Conservation (phyloP, 2,329 filamentous ascomycete species). For the Meredithiella fracta region DNA sequence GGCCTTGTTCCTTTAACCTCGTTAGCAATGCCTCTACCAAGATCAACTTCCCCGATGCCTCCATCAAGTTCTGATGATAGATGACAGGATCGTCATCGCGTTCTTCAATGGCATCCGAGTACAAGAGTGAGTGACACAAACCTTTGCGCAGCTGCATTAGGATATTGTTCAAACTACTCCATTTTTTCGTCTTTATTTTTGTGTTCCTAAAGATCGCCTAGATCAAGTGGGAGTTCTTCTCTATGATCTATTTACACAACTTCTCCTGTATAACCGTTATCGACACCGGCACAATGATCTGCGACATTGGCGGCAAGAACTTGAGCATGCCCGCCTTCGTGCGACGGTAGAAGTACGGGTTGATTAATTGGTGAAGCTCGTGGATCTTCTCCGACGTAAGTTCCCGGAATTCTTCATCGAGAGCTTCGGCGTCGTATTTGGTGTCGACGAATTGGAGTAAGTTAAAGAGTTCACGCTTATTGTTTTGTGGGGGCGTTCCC, state of each 20-base stretch:
- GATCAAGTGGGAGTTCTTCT: conserved; percentile 79
- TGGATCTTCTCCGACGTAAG: conserved; percentile 69
- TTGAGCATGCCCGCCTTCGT: conserved; percentile 85
- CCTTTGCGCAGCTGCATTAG: conserved; percentile 89
- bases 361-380: conserved; percentile 67
- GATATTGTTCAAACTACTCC: conserved; percentile 79
- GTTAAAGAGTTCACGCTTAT: conserved; percentile 87
- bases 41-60: conserved; percentile 79
- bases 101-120: conserved; percentile 81
- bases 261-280: conserved; percentile 92
- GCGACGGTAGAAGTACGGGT: conserved; percentile 51
- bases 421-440: conserved; percentile 45
- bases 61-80: conserved; percentile 67
- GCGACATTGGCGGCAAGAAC: conserved; percentile 81
- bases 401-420: conserved; percentile 63
- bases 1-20: conserved; percentile 67
- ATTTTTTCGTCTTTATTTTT: conserved; percentile 47
- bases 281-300: conserved; percentile 89
- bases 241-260: conserved; percentile 82
- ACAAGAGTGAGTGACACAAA: conserved; percentile 90
- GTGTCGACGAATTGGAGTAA: conserved; percentile 86
- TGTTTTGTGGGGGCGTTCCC: conserved; percentile 88
- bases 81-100: conserved; percentile 42
- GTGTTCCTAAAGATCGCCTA: conserved; percentile 63
- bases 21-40: conserved; percentile 74